These are phyloP conservation scores for Emericellopsis terricola DNA, from an alignment of 495 filamentous ascomycete species.

Conservation along the genomic window DNA sequence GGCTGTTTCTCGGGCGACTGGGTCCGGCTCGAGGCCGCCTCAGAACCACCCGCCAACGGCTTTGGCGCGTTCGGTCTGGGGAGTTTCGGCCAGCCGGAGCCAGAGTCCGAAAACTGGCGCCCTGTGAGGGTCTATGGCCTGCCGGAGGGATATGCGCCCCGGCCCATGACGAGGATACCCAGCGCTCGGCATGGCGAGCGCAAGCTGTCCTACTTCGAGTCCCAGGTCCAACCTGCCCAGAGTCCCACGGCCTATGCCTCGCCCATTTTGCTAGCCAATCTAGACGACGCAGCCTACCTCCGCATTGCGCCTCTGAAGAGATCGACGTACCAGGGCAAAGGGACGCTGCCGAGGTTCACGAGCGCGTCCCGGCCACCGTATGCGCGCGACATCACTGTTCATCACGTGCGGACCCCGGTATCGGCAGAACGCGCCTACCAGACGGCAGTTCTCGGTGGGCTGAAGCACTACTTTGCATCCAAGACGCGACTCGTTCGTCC, in stretches of 20 bases:
- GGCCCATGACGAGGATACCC: slow-evolving; percentile 31
- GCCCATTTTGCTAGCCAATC: slow-evolving; percentile 69
- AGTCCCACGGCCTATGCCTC: slow-evolving; percentile 58
- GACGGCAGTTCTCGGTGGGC: slow-evolving; percentile 58
- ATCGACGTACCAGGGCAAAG: slow-evolving; percentile 16
- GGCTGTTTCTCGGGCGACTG: slow-evolving; percentile 96
- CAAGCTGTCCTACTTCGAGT: slow-evolving; percentile 35
- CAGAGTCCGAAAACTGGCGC: slow-evolving; percentile 38
- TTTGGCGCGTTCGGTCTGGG: slow-evolving; percentile 36
- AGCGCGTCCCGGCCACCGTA: slow-evolving; percentile 53
- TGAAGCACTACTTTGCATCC: slow-evolving; percentile 74
- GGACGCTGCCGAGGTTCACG: slow-evolving; percentile 28
- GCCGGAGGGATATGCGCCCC: slow-evolving; percentile 46
- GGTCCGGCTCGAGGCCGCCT: slow-evolving; percentile 65
- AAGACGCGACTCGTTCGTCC: slow-evolving; percentile 60
- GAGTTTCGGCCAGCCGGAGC: slow-evolving; percentile 27
- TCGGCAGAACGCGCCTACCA: slow-evolving; percentile 73
- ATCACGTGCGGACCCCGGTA: slow-evolving; percentile 75
- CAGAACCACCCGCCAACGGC: slow-evolving; percentile 43
- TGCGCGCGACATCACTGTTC: slow-evolving; percentile 80
- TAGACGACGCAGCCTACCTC: slow-evolving; percentile 59
- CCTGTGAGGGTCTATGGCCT: slow-evolving; percentile 76
- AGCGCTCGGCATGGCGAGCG: slow-evolving; percentile 30
- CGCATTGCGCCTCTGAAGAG: slow-evolving; percentile 46
- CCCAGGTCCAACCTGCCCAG: slow-evolving; percentile 27